Evolutionary conservation across 1,284 basidiomycete species (phyloP), one percentile per base, ranked within the genome.

Genomic region (Retiboletus flavoniger): DNA sequence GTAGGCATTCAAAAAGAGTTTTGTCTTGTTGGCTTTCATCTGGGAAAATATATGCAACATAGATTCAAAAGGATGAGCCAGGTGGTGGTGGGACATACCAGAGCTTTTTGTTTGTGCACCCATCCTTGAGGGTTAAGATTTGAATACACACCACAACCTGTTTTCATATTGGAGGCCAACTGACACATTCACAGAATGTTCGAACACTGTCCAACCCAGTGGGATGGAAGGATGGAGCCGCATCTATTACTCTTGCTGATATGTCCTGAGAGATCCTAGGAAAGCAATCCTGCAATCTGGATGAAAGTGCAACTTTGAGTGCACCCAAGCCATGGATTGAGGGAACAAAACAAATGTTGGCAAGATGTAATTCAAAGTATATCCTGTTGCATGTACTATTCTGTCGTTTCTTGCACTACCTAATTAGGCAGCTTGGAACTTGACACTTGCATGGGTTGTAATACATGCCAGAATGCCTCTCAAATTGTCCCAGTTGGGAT

Each of bases 91-190:
- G n/a, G n/a, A n/a, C n/a, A n/a, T n/a, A n/a, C n/a, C n/a, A n/a
- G n/a, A n/a, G n/a, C n/a, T n/a, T n/a, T n/a, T n/a, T n/a, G n/a
- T n/a, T n/a, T n/a, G n/a, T n/a, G n/a, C n/a, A n/a, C n/a, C n/a
- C n/a, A n/a, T n/a, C n/a, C n/a, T n/a, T n/a, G n/a, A n/a, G n/a
- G n/a, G n/a, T n/a, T 1, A 11, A 47, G n/a, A n/a, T 3, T 6
- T 0, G 21, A 11, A 47, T 19, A 60, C 78, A 41, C 47, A 78
- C 77, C 29, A 72, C 50, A 8, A 78, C 62, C 52, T 79, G 78
- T 16, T 67, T 72, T 31, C 71, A 54, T 58, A 76, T 66, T 14
- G 62, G 60, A n/a, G 77, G 73, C 19, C 65, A 58, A 50, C 66
- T 60, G 43, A 79, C 62, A 3, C 63, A 63, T 17, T 75, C 73